Evolutionary conservation across 495 filamentous ascomycete genomes (phyloP).

Genomic region (Aspergillus heteromorphus): DNA sequence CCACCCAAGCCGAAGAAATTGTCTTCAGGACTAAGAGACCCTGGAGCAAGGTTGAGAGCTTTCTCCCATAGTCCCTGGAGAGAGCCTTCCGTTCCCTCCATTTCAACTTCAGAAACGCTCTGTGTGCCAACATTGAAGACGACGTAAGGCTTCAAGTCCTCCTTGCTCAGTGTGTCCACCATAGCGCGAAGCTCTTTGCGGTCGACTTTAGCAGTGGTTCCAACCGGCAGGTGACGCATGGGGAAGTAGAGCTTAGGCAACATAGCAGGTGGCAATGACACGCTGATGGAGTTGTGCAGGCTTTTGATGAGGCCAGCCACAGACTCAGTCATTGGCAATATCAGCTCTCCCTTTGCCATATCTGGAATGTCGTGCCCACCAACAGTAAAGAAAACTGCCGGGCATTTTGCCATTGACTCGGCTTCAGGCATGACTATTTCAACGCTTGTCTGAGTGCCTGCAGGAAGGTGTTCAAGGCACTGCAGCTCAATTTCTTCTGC

Average conservation of each 20-base stretch:
- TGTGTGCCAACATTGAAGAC: slow-evolving; percentile 28
- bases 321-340: slow-evolving; percentile 29
- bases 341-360: slow-evolving; percentile 19
- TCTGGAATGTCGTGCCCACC: slow-evolving; percentile 15
- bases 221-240: slow-evolving; percentile 47
- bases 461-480: slow-evolving; percentile 26
- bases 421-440: slow-evolving; percentile 37
- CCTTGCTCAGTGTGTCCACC: slow-evolving; percentile 35
- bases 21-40: slow-evolving; percentile 38
- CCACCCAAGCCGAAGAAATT: slow-evolving; percentile 52
- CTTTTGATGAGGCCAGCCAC: slow-evolving; percentile 28
- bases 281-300: slow-evolving; percentile 28
- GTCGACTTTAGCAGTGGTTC: slow-evolving; percentile 57
- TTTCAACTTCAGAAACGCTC: slow-evolving; percentile 20
- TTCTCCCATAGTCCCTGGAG: slow-evolving; percentile 35
- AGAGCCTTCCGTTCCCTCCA: slow-evolving; percentile 26
- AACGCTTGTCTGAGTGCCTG: slow-evolving; percentile 34
- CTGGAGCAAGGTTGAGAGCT: slow-evolving; percentile 29
- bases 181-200: slow-evolving; percentile 48
- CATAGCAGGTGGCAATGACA: slow-evolving; percentile 50
- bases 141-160: slow-evolving; percentile 35
- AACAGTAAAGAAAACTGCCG: slow-evolving; percentile 41
- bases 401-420: slow-evolving; percentile 29
- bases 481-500: slow-evolving; percentile 61
- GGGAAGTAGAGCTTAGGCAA: slow-evolving; percentile 59